Base-by-base conservation (phyloP, 2,329 filamentous ascomycete species). In the Fusarium falciforme region DNA sequence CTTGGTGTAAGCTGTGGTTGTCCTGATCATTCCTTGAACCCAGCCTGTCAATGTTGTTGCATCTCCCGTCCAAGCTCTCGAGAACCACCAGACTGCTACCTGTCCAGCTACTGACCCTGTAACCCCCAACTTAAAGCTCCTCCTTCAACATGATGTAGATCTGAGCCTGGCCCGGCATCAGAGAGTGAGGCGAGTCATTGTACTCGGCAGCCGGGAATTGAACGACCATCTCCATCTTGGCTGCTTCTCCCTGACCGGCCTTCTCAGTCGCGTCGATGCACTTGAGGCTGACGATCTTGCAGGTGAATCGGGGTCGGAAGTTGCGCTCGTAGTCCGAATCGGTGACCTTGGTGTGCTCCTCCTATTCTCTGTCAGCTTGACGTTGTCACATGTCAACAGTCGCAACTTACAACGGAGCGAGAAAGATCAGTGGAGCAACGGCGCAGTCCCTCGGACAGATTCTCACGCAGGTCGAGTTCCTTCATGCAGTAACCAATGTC, bases 81-180 rank as follows among this genome's bases (percentile, higher is more conserved):
- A 38, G 22, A 12, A 29, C 35, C 55, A 27, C 31, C 54, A 58
- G 35, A 58, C 17, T 36, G 20, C 25, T n/a, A 40, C 31, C 11
- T n/a, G 20, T 35, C 9, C 52, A 31, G 27, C 47, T 54, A 20
- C 27, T 20, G 25, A 54, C 14, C 29, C 31, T 25, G 31, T 22
- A 17, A 38, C 35, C 33, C 11, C 29, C 59, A n/a, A 2, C 25
- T 68, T n/a, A 72, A 27, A 40, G 20, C 42, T 72, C 71, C 38
- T 69, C 71, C 64, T 74, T 74, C 52, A 74, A 33, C 52, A 72
- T 61, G 35, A 74, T 42, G n/a, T 59, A 74, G 52, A 74, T 52
- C 16, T 69, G 27, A 5, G n/a, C 38, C 38, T 63, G 68, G 5
- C 64, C 71, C 3, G 71, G 68, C 14, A 55, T 52, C 17, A 74